A percentile compares a stretch with the other conserved stretches of the same genome.
These are phyloP conservation scores for Pseudocercospora musae DNA, from an alignment of 2,329 filamentous ascomycete species.

Conservation along the genomic window DNA sequence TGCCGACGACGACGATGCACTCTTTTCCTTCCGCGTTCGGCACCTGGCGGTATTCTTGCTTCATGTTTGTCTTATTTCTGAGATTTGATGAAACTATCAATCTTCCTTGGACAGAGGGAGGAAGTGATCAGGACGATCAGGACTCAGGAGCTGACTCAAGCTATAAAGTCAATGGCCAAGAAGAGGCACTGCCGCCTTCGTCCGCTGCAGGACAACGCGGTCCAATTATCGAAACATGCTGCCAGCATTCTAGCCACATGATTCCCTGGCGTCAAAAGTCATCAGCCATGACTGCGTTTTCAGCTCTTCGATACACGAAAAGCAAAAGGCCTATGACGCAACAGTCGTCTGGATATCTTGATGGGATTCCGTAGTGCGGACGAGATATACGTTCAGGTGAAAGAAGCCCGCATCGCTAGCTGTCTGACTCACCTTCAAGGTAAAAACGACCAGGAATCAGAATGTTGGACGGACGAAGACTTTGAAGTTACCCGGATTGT, in stretches of 20 bases:
- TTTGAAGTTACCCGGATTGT: background rate
- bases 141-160: background rate
- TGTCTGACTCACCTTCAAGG: background rate
- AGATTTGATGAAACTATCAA: background rate
- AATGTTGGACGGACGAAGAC: background rate
- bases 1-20: conserved; percentile 36
- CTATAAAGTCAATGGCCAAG: background rate
- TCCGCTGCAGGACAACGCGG: background rate
- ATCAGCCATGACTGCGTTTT: background rate
- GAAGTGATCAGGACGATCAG: background rate
- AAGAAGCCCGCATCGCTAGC: background rate
- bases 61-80: background rate
- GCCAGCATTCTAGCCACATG: background rate
- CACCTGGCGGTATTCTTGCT: background rate
- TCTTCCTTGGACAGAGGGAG: background rate
- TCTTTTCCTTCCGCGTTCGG: conserved; percentile 6
- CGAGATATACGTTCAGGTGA: background rate
- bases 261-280: background rate
- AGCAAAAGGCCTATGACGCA: background rate
- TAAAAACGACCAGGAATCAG: background rate
- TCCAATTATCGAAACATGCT: background rate
- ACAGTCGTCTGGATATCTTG: background rate
- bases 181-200: background rate
- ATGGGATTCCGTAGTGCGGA: background rate
- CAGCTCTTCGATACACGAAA: background rate